A percentile compares a stretch with the other conserved stretches of the same genome.
Conservation (phyloP, 257 asterid genomes). For the Solanum etuberosum region DNA sequence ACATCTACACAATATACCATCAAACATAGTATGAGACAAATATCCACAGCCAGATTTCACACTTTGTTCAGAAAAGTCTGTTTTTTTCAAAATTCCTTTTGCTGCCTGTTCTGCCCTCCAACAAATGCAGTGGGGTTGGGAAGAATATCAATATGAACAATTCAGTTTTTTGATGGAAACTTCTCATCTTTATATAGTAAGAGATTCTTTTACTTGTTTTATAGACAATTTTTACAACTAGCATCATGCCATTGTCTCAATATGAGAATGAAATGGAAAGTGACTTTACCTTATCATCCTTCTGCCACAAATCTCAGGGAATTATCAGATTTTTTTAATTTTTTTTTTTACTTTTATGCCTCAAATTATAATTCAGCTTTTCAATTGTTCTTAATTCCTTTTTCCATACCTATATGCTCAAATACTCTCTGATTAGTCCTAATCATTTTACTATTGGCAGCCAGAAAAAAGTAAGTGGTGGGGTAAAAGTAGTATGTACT, state of each 20-base stretch:
- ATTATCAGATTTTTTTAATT: conserved; percentile 1
- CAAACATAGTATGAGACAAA: background rate
- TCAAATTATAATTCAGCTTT: background rate
- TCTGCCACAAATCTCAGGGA: conserved; percentile 12
- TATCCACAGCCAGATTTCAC: background rate
- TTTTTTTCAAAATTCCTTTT: background rate
- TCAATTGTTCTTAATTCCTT: background rate
- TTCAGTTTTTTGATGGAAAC: background rate
- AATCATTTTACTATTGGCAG: background rate
- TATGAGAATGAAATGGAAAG: conserved; percentile 18
- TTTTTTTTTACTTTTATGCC: background rate
- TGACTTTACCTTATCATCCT: conserved; percentile 15
- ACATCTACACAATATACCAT: background rate
- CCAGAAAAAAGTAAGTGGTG: background rate
- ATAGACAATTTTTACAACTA: conserved; percentile 5
- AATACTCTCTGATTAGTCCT: conserved; percentile 4
- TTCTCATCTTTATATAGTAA: background rate
- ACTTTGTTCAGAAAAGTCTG: background rate
- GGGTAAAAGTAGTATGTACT: background rate
- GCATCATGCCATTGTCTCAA: conserved; percentile 19
- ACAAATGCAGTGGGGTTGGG: background rate
- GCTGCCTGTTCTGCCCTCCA: background rate
- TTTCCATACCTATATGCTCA: background rate
- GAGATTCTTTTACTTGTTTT: background rate
- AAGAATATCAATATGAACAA: background rate